phyloP scores from a whole-genome alignment of 176 grass and related monocot genomes.

The Tillandsia fasciculata region DNA sequence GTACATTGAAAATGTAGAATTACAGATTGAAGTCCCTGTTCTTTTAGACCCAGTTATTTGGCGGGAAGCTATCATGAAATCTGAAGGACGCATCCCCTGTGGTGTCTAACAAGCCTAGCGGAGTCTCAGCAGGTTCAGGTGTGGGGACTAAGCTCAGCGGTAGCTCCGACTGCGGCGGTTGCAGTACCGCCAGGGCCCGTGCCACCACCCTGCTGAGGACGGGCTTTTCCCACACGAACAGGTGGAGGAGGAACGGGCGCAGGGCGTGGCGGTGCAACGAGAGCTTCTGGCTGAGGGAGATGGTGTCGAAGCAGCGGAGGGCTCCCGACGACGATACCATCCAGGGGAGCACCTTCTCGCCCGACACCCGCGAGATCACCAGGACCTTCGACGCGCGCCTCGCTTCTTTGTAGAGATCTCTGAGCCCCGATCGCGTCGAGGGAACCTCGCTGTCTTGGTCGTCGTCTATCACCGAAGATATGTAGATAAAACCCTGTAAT shows the following conservation, averaged over 20 bases:
- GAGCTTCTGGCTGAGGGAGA: slow-evolving; percentile 80
- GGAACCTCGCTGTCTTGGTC: slow-evolving; percentile 34
- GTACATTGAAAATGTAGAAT: slow-evolving; percentile 12
- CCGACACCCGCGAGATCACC: slow-evolving; percentile 61
- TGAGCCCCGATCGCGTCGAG: slow-evolving; percentile 57
- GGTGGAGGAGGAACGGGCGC: slow-evolving; percentile 52
- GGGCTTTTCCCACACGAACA: slow-evolving; percentile 52
- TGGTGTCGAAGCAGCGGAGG: slow-evolving; percentile 78
- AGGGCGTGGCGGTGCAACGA: slow-evolving; percentile 56
- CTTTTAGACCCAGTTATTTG: slow-evolving; percentile 59
- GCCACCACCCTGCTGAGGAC: background rate
- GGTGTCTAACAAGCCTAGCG: slow-evolving; percentile 15
- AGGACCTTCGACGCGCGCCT: slow-evolving; percentile 46
- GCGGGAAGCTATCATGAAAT: slow-evolving; percentile 46
- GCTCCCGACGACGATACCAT: slow-evolving; percentile 52
- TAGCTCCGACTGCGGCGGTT: slow-evolving; percentile 13
- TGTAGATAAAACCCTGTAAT: slow-evolving; percentile 73
- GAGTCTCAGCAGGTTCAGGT: slow-evolving; percentile 1
- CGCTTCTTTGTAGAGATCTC: slow-evolving; percentile 44
- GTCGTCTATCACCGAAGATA: slow-evolving; percentile 51
- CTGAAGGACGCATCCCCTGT: slow-evolving; percentile 52
- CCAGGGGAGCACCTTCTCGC: slow-evolving; percentile 82
- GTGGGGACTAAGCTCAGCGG: slow-evolving; percentile 9
- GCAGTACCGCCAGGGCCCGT: too few species aligned
- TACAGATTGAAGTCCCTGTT: slow-evolving; percentile 2